These are phyloP conservation scores for Rubia tinctorum DNA, from an alignment of 305 asterid species.

Conservation along the genomic window DNA sequence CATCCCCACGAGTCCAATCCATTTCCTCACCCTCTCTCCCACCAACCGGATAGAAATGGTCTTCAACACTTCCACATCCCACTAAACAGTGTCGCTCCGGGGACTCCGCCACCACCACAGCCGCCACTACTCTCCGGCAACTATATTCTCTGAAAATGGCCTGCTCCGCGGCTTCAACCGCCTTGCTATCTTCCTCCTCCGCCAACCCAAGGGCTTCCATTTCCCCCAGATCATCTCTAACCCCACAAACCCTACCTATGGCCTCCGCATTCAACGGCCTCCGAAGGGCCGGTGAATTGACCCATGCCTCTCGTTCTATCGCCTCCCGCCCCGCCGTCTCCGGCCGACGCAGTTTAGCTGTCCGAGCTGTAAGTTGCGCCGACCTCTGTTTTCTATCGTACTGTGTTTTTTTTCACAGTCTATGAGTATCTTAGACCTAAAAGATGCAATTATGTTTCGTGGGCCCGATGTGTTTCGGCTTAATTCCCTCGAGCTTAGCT, in stretches of 20 bases:
- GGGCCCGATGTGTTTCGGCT: not conserved
- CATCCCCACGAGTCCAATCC: not conserved
- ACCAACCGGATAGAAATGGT: not conserved
- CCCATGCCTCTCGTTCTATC: conserved; percentile 31
- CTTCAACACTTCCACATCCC: not conserved
- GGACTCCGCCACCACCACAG: not conserved
- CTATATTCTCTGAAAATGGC: conserved; percentile 23
- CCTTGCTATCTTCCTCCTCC: conserved; percentile 14
- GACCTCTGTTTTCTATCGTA: too few relatives aligned
- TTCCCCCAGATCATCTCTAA: conserved; percentile 33
- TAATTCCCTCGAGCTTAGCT: not conserved
- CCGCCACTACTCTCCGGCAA: too few relatives aligned
- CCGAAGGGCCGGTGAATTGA: conserved; percentile 31
- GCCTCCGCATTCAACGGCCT: conserved; percentile 52
- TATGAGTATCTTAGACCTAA: not conserved
- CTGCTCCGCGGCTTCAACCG: conserved; percentile 26
- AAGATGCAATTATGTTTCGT: conserved; percentile 4
- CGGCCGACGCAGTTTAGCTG: conserved; percentile 42
- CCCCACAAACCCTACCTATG: conserved; percentile 32
- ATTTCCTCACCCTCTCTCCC: not conserved
- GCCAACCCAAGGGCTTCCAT: conserved; percentile 18
- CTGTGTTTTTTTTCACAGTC: not conserved
- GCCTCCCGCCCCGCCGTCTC: conserved; percentile 37
- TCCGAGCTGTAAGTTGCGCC: conserved; percentile 32
- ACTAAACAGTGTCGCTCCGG: not conserved